Conservation (phyloP, 2,329 filamentous ascomycete species). For the Venturia carpophila region DNA sequence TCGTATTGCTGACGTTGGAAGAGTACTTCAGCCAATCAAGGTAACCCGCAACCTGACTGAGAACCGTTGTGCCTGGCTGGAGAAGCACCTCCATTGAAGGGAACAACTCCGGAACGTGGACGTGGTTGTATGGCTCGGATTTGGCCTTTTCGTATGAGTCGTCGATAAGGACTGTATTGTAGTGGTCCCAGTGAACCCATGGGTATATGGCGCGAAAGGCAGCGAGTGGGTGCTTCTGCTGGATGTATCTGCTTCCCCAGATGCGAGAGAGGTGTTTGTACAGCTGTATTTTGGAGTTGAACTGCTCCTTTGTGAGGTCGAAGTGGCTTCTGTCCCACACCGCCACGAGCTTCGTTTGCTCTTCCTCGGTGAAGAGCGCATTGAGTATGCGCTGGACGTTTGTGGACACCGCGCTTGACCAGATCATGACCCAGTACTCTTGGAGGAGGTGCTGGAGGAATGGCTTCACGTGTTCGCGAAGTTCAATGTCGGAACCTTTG, state of each 20-base stretch:
- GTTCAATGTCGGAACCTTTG: neutral
- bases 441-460: conserved; percentile 15
- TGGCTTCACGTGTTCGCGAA: neutral
- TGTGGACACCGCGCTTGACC: neutral
- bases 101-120: conserved; percentile 6
- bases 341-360: conserved; percentile 4
- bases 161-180: conserved; percentile 15
- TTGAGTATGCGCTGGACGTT: conserved; percentile 4
- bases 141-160: conserved; percentile 11
- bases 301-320: conserved; percentile 1
- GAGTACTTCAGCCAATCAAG: neutral
- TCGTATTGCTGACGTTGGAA: neutral
- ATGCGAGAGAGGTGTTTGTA: conserved; percentile 15
- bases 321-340: conserved; percentile 6
- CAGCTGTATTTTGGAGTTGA: conserved; percentile 7
- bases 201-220: neutral
- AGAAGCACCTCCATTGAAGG: neutral
- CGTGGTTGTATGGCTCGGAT: conserved; percentile 11
- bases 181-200: conserved; percentile 5
- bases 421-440: conserved; percentile 14
- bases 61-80: neutral
- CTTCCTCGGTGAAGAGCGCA: neutral
- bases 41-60: neutral
- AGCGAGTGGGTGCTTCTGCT: neutral
- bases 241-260: conserved; percentile 10